These are phyloP conservation scores for Trebouxiophyceae sp. DNA, from an alignment of 163 green algal species.

Conservation along the genomic window DNA sequence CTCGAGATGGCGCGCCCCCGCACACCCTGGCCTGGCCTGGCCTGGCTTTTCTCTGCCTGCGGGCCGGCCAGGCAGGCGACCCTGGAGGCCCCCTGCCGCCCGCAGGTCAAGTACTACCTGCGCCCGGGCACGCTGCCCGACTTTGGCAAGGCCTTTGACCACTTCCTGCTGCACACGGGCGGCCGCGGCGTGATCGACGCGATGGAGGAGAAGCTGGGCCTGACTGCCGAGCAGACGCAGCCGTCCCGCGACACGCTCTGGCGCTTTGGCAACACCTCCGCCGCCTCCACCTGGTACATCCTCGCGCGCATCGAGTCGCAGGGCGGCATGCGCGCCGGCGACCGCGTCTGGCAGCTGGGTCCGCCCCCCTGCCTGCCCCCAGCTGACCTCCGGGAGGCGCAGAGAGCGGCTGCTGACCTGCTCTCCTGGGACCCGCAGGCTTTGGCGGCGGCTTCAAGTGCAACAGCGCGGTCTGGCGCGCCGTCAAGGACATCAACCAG, in stretches of 20 bases:
- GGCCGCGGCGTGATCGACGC: constrained; percentile 87
- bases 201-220: constrained; percentile 85
- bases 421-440: not conserved
- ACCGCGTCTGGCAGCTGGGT: constrained; percentile 69
- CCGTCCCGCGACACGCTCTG: constrained; percentile 61
- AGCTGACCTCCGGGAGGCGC: no score
- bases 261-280: constrained; percentile 76
- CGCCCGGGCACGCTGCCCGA: constrained; percentile 66
- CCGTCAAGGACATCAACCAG: constrained; percentile 9
- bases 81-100: no score
- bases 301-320: constrained; percentile 53
- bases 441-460: constrained; percentile 78
- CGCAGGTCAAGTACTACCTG: not conserved
- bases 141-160: constrained; percentile 68
- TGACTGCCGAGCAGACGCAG: constrained; percentile 50
- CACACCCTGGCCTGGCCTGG: no score
- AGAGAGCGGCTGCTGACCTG: no score
- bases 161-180: constrained; percentile 82
- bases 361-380: no score
- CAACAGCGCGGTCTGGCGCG: constrained; percentile 65
- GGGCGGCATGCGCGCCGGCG: constrained; percentile 38
- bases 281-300: constrained; percentile 79
- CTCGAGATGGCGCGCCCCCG: constrained; percentile 7
- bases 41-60: no score
- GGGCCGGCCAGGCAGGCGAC: no score